These are phyloP conservation scores for Neurospora sp. DNA, from an alignment of 495 filamentous ascomycete genomes.

Conservation along the genomic window DNA sequence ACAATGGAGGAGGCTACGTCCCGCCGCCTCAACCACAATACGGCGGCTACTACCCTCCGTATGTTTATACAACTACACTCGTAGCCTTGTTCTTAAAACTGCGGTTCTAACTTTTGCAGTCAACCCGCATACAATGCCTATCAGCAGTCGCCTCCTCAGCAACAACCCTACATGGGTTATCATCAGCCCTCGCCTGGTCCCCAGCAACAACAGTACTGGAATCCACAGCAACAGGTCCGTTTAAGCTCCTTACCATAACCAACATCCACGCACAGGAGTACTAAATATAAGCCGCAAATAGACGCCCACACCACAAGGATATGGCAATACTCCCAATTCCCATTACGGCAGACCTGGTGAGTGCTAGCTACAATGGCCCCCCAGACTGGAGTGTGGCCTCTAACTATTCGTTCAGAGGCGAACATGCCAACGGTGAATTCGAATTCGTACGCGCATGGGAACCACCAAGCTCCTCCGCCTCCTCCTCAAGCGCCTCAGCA, in stretches of 20 bases:
- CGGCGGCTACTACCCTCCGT: conserved; percentile 32
- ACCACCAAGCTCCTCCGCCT: conserved; percentile 43
- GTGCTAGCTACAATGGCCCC: conserved; percentile 5
- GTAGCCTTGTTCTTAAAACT: not conserved
- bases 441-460: conserved; percentile 46
- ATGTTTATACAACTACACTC: conserved; percentile 7
- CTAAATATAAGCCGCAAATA: not conserved
- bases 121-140: conserved; percentile 14
- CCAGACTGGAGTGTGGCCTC: not conserved
- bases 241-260: not conserved
- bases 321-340: conserved; percentile 27
- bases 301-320: conserved; percentile 13
- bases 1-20: conserved; percentile 28
- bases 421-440: conserved; percentile 36
- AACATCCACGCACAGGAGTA: not conserved
- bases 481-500: conserved; percentile 50
- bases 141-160: conserved; percentile 11
- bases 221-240: not conserved
- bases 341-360: conserved; percentile 32
- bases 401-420: conserved; percentile 5
- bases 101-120: conserved; percentile 1
- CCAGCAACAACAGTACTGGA: conserved; percentile 11
- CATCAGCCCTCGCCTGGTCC: conserved; percentile 18
- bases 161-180: conserved; percentile 28
- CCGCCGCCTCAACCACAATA: conserved; percentile 31